A percentile compares a stretch with the other conserved stretches of the same genome.
phyloP scores from a whole-genome alignment of 2,329 filamentous ascomycete genomes.

The Trichoderma endophyticum region DNA sequence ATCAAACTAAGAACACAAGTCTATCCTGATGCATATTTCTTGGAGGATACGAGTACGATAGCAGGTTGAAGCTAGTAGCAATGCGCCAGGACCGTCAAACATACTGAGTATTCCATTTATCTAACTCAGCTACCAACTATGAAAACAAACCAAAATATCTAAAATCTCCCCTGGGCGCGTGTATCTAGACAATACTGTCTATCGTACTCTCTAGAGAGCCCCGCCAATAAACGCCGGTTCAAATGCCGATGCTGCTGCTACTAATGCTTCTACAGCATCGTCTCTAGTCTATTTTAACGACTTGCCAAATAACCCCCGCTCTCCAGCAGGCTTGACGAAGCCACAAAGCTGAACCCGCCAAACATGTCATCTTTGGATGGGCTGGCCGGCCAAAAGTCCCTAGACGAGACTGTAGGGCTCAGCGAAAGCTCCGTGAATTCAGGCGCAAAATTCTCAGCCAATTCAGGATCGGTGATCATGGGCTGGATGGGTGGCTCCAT shows the following conservation, averaged over 20 bases:
- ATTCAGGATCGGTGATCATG: conserved; percentile 88
- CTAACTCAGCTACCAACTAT: neutral
- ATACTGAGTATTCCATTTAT: neutral
- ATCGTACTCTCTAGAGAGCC: neutral
- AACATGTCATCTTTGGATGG: conserved; percentile 54
- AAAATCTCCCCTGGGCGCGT: neutral
- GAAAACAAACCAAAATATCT: neutral
- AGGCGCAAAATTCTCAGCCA: conserved; percentile 93
- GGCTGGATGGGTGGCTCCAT: conserved; percentile 86
- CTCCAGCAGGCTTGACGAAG: conserved; percentile 55
- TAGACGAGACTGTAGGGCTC: conserved; percentile 61
- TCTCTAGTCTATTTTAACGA: conserved; percentile 7
- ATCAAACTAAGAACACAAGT: neutral
- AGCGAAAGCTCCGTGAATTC: conserved; percentile 87
- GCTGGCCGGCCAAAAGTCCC: conserved; percentile 40
- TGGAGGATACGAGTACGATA: neutral
- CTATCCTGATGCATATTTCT: neutral
- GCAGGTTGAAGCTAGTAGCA: neutral
- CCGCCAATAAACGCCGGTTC: neutral
- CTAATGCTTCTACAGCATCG: neutral
- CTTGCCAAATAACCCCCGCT: conserved; percentile 35
- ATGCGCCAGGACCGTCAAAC: neutral
- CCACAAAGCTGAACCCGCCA: conserved; percentile 63
- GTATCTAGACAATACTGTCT: neutral
- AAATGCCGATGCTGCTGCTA: neutral